A percentile compares a stretch with the other conserved stretches of the same genome.
These are phyloP conservation scores for Phanerochaete carnosa DNA, from an alignment of 768 basidiomycete species.

Conservation along the genomic window DNA sequence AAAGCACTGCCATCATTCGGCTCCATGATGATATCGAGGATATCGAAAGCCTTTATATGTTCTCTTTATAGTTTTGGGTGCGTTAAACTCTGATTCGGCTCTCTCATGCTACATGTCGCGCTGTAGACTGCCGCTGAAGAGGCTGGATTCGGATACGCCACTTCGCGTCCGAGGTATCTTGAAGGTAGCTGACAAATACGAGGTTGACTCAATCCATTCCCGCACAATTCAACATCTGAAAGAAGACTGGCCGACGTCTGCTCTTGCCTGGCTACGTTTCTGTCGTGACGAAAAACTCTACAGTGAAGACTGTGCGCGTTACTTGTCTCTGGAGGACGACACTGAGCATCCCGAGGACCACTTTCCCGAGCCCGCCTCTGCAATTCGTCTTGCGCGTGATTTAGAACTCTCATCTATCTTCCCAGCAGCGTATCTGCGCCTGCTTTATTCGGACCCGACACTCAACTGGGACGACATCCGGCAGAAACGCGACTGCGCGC, in stretches of 20 bases:
- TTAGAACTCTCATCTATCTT: slow-evolving; percentile 11
- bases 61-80: slow-evolving; percentile 5
- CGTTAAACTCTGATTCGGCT: background rate
- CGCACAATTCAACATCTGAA: slow-evolving; percentile 19
- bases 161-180: slow-evolving; percentile 15
- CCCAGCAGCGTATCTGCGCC: slow-evolving; percentile 14
- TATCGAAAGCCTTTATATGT: background rate
- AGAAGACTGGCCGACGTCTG: slow-evolving; percentile 26
- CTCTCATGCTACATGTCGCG: background rate
- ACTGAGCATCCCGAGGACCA: slow-evolving; percentile 2
- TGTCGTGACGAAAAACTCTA: slow-evolving; percentile 4
- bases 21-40: slow-evolving; percentile 4
- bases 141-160: slow-evolving; percentile 18
- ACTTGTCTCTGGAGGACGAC: background rate
- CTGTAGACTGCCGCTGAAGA: slow-evolving; percentile 14
- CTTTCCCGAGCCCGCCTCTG: slow-evolving; percentile 11
- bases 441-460: background rate
- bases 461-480: background rate
- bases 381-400: slow-evolving; percentile 13
- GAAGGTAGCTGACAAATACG: slow-evolving; percentile 27
- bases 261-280: slow-evolving; percentile 5
- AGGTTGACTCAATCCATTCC: slow-evolving; percentile 21
- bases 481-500: slow-evolving; percentile 2
- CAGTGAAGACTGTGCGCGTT: slow-evolving; percentile 18
- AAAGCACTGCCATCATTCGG: background rate